Percentiles rank a stretch among this genome's conserved stretches.
These are phyloP conservation scores for Lagenaria siceraria DNA, from an alignment of 306 rosid species.

Conservation along the genomic window DNA sequence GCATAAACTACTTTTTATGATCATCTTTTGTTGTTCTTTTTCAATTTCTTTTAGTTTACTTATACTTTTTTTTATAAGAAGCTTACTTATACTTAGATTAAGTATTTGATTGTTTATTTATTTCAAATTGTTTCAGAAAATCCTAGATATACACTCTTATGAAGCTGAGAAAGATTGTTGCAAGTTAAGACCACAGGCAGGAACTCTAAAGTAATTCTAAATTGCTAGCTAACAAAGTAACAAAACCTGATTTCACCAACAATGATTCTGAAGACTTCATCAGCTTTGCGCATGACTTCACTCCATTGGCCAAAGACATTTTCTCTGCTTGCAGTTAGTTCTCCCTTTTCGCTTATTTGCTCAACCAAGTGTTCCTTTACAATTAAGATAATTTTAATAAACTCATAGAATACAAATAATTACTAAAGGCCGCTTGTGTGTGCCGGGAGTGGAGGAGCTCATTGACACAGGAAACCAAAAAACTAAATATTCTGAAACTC, in stretches of 20 bases:
- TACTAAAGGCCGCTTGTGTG: neutral
- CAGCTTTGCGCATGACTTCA: neutral
- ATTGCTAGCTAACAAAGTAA: neutral
- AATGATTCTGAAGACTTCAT: neutral
- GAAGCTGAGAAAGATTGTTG: neutral
- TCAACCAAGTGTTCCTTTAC: neutral
- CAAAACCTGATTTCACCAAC: neutral
- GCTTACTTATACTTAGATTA: neutral
- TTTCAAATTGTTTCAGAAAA: neutral
- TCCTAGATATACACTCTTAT: neutral
- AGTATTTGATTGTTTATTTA: neutral
- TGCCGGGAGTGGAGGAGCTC: neutral
- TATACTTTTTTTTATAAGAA: no score
- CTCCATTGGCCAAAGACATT: slow-evolving; percentile 1
- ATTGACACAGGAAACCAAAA: neutral
- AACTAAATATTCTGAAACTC: neutral
- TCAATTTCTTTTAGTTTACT: neutral
- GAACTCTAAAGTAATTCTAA: neutral
- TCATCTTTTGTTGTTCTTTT: neutral
- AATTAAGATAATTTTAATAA: neutral
- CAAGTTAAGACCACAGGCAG: neutral
- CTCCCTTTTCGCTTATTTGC: neutral
- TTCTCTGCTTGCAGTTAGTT: neutral
- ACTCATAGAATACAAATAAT: neutral
- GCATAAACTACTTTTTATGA: neutral